phyloP scores from a whole-genome alignment of 1,139 yeast species.

The Candida pseudoviswanathii region DNA sequence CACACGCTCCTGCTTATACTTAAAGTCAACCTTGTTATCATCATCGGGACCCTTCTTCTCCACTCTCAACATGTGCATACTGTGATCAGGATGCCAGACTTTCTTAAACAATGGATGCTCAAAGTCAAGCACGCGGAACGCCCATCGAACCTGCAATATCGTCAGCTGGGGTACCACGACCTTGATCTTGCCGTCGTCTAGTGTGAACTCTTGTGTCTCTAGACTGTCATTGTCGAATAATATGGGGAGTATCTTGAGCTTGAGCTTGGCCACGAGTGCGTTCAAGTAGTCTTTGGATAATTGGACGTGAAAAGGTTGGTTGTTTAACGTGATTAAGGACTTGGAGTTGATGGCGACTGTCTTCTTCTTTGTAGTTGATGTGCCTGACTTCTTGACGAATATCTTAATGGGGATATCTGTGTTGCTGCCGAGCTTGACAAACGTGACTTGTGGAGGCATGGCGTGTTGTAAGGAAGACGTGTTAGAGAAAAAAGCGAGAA shows the following conservation, averaged over 20 bases:
- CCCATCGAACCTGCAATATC: slow-evolving; percentile 5
- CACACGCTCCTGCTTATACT: slow-evolving; percentile 5
- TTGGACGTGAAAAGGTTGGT: slow-evolving; percentile 12
- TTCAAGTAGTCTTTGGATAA: slow-evolving; percentile 13
- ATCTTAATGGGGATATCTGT: slow-evolving; percentile 15
- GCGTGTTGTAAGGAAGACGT: not conserved
- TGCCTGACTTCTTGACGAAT: slow-evolving; percentile 11
- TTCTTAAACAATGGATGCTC: slow-evolving; percentile 6
- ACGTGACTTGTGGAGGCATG: slow-evolving; percentile 20
- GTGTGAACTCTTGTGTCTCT: slow-evolving; percentile 1
- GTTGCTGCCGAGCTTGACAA: slow-evolving; percentile 11
- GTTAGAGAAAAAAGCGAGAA: not conserved
- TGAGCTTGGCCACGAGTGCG: slow-evolving; percentile 6
- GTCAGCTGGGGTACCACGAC: slow-evolving; percentile 7
- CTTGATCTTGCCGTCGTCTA: slow-evolving; percentile 9
- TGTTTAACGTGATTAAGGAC: slow-evolving; percentile 15
- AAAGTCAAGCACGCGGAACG: slow-evolving; percentile 7
- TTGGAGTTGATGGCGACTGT: slow-evolving; percentile 16
- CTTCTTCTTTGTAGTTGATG: slow-evolving; percentile 1
- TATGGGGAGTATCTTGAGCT: slow-evolving; percentile 7
- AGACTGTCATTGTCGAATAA: slow-evolving; percentile 5
- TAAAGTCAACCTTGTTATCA: slow-evolving; percentile 4
- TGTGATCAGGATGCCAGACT: not conserved
- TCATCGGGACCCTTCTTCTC: not conserved
- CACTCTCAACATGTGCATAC: not conserved